These are phyloP conservation scores for Hypholoma fasciculare DNA, from an alignment of 768 basidiomycete genomes.

Conservation along the genomic window DNA sequence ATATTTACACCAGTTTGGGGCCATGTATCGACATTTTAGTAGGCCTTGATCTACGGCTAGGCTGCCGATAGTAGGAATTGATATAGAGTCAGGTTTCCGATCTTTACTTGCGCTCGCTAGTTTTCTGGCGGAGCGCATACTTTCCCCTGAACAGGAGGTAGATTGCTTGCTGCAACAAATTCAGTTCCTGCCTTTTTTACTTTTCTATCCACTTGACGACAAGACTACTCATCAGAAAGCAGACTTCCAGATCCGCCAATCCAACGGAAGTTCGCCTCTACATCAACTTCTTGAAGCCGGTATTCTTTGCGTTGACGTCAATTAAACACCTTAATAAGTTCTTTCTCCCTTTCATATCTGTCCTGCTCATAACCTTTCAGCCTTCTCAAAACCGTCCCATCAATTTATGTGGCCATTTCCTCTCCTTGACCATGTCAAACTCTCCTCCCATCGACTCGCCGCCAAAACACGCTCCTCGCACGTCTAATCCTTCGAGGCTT, in stretches of 20 bases:
- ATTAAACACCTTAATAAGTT: slow-evolving; percentile 44
- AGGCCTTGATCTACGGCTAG: neutral
- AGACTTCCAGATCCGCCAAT: slow-evolving; percentile 43
- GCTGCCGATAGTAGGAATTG: neutral
- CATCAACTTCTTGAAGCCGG: slow-evolving; percentile 29
- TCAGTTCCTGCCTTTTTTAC: slow-evolving; percentile 27
- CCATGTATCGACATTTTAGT: slow-evolving; percentile 3
- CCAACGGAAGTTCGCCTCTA: slow-evolving; percentile 19
- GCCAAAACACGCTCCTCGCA: slow-evolving; percentile 21
- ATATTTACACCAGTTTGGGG: slow-evolving; percentile 5
- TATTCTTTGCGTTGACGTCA: slow-evolving; percentile 39
- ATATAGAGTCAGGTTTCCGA: too few species aligned
- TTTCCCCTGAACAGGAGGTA: neutral
- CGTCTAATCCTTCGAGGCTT: slow-evolving; percentile 45
- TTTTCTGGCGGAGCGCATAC: neutral
- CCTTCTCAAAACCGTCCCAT: slow-evolving; percentile 30
- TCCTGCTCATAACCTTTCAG: slow-evolving; percentile 23
- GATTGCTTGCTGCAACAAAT: slow-evolving; percentile 20
- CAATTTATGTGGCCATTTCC: slow-evolving; percentile 36
- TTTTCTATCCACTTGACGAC: slow-evolving; percentile 38
- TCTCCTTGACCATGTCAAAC: slow-evolving; percentile 28
- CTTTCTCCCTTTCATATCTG: slow-evolving; percentile 31
- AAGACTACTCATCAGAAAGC: slow-evolving; percentile 34
- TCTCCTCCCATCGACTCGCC: slow-evolving; percentile 20
- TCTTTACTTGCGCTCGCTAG: neutral